Conservation (phyloP, 176 grass and related monocot species). For the Poa annua region DNA sequence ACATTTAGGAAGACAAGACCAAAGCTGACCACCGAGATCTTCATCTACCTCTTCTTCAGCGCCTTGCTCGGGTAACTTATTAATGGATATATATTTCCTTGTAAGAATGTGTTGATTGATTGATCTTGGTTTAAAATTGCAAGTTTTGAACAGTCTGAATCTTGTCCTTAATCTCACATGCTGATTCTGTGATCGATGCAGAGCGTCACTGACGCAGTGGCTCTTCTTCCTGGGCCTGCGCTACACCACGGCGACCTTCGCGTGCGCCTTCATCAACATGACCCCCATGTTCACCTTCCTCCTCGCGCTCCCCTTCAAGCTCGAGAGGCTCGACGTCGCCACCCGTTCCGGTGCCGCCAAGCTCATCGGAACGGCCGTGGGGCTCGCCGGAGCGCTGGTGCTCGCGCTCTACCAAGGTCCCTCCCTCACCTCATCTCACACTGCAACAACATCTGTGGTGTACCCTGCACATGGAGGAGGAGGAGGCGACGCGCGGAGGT, state of each 20-base stretch:
- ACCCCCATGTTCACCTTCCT: conserved; percentile 64
- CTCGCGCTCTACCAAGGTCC: conserved; percentile 70
- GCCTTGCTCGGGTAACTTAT: conserved; percentile 68
- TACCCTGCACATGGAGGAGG: not conserved
- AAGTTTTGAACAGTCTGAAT: not conserved
- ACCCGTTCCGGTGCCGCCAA: conserved; percentile 39
- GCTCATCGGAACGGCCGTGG: conserved; percentile 52
- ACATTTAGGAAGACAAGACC: conserved; percentile 60
- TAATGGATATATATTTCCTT: not conserved
- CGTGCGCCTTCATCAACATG: conserved; percentile 69
- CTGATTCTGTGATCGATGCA: conserved; percentile 19
- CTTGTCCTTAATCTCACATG: not conserved
- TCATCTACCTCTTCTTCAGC: conserved; percentile 75
- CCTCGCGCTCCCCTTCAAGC: conserved; percentile 50
- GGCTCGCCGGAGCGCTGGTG: conserved; percentile 58
- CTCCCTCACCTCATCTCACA: conserved; percentile 29
- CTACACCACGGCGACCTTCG: conserved; percentile 60
- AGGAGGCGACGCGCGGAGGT: conserved; percentile 20
- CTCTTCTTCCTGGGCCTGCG: conserved; percentile 57
- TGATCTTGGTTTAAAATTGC: not conserved
- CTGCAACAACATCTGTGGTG: not conserved
- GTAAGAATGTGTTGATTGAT: not conserved
- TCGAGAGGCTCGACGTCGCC: not conserved
- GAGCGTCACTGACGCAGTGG: conserved; percentile 63
- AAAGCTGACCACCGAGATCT: conserved; percentile 69